A percentile compares a stretch with the other conserved stretches of the same genome.
Conservation (phyloP, 257 asterid genomes). For the Schizonepeta tenuifolia region DNA sequence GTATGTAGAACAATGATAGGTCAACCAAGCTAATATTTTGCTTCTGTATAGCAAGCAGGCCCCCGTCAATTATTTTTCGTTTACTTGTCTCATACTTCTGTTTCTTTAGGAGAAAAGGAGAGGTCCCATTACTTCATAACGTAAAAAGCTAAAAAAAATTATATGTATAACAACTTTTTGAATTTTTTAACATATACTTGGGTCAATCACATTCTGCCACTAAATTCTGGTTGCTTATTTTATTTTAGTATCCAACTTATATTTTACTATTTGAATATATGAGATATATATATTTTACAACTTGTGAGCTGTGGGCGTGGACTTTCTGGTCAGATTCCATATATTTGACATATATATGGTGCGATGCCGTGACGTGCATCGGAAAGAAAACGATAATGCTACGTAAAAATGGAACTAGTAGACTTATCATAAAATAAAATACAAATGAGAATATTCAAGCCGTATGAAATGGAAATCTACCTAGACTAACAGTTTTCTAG, state of each 20-base stretch:
- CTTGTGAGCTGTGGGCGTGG: neutral
- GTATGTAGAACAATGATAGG: neutral
- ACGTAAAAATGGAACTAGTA: neutral
- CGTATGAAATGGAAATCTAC: constrained; percentile 1
- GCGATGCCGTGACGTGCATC: neutral
- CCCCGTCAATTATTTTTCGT: neutral
- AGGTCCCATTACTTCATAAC: neutral
- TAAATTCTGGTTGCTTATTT: neutral
- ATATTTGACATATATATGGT: neutral
- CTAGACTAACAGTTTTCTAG: neutral
- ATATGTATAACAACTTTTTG: neutral
- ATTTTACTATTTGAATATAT: no score
- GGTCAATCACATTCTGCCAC: neutral
- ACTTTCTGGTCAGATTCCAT: neutral
- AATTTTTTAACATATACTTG: neutral
- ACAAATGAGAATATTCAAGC: constrained; percentile 11
- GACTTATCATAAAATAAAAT: neutral
- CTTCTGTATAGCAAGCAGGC: constrained; percentile 2
- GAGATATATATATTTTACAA: neutral
- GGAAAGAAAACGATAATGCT: neutral
- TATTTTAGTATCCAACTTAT: neutral
- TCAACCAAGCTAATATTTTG: neutral
- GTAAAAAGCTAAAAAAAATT: no score
- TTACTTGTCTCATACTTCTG: neutral
- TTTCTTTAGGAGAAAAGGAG: neutral